phyloP scores from a whole-genome alignment of 169 alveolate species.

The Plasmodium falciparum region DNA sequence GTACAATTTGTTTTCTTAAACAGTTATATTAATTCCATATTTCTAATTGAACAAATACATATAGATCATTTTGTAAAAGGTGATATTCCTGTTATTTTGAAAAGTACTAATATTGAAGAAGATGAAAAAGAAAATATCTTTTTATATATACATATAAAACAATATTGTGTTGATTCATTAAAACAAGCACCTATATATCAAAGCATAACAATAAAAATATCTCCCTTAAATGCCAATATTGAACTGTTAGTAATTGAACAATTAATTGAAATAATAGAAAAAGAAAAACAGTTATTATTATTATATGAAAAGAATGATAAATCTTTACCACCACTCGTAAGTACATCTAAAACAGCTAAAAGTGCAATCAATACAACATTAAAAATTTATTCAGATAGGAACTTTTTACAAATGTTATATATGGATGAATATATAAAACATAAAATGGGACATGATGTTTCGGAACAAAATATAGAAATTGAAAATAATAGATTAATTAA shows the following conservation, averaged over 20 bases:
- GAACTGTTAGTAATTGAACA: constrained; percentile 91
- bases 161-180: constrained; percentile 81
- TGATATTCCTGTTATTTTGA: constrained; percentile 91
- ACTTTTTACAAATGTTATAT: constrained; percentile 27
- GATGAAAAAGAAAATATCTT: constrained; percentile 86
- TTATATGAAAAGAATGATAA: constrained; percentile 40
- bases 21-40: constrained; percentile 78
- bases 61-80: constrained; percentile 92
- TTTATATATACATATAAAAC: constrained; percentile 84
- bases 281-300: constrained; percentile 81
- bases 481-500: constrained; percentile 24
- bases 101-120: constrained; percentile 84
- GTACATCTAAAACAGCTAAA: constrained; percentile 60
- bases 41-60: constrained; percentile 83
- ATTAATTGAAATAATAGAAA: constrained; percentile 86
- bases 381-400: constrained; percentile 50
- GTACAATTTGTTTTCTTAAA: constrained; percentile 55
- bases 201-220: constrained; percentile 81
- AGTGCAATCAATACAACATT: constrained; percentile 53
- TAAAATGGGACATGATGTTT: constrained; percentile 27
- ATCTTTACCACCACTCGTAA: constrained; percentile 73
- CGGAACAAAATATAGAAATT: constrained; percentile 1
- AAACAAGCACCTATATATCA: constrained; percentile 87
- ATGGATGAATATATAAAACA: constrained; percentile 36
- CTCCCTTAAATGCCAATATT: constrained; percentile 90